Evolutionary conservation across 257 asterid genomes (phyloP), one percentile per base, ranked within the genome.

Genomic region (Ajuga chamaepitys): DNA sequence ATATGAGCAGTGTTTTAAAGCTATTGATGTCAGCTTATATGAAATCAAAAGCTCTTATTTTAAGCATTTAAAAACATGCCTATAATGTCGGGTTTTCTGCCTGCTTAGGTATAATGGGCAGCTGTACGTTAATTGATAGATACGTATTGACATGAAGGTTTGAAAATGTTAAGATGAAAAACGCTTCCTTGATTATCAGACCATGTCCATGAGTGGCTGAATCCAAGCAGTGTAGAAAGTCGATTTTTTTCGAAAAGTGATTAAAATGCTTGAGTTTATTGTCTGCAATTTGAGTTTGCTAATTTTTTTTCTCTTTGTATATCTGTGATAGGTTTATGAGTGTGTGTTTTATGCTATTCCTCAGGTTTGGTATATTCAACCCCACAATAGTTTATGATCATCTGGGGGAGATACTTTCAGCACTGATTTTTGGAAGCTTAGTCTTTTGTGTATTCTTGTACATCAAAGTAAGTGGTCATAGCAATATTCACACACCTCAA

Each of bases 351-450:
- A 32, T 55, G 34, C n/a, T 62, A 22, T 66, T 67, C 26, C 28
- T 60, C 86, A 92, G 96, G 98, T 89, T 89, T 61, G 95, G 83
- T 25, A 80, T 92, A 75, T 89, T 92, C 88, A 86, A 92, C 77
- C 97, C 97, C 6, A 70, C 88, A 26, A 65, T 87, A 62, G 97
- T 92, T 35, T 92, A 92, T 70, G 97, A 89, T 55, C 98, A 87
- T 77, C 79, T 92, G 67, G 98, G 98, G 20, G 97, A 92, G 78
- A 87, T 89, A 67, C 86, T 79, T 72, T 92, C 98, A 34, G 86
- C 98, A 41, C 91, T 92, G 62, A 86, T 89, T 62, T 77, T 85
- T 47, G 98, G 97, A 74, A 92, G 98, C 82, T 78, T 92, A 41
- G 46, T 85, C 80, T 87, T 92, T 41, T 92, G 98, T 59, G 56